Evolutionary conservation across 805 yeast species (phyloP).

Genomic region (Ogataea glucozyma): DNA sequence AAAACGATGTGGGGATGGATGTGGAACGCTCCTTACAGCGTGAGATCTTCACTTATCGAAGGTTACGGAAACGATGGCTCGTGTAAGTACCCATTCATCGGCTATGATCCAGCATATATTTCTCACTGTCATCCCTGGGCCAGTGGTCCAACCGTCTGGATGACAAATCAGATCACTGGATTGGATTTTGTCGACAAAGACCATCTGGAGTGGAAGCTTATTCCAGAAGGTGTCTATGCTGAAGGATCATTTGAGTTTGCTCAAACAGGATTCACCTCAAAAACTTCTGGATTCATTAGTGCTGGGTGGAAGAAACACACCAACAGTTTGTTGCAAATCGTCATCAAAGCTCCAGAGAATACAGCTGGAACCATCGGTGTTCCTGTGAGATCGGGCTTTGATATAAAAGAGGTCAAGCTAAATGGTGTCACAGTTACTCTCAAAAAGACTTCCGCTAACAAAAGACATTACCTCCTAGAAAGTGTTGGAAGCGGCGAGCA

Average conservation of each 20-base stretch:
- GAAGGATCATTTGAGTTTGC: constrained; percentile 6
- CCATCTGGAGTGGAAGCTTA: constrained; percentile 1
- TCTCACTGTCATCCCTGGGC: constrained; percentile 8
- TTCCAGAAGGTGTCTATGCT: constrained; percentile 4
- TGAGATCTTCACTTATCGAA: constrained; percentile 5
- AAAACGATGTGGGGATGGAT: constrained; percentile 7
- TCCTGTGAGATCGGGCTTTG: constrained; percentile 3
- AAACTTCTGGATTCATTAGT: constrained; percentile 4
- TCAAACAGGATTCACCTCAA: constrained; percentile 5
- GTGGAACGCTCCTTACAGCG: constrained; percentile 8
- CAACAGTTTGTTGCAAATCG: neutral
- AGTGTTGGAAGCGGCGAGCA: constrained; percentile 1
- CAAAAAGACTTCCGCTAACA: neutral
- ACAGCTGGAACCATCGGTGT: constrained; percentile 2
- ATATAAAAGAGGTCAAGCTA: neutral
- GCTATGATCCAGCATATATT: constrained; percentile 6
- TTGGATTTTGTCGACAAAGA: constrained; percentile 3
- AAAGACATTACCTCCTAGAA: constrained; percentile 2
- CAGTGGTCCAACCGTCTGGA: constrained; percentile 7
- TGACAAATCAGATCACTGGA: constrained; percentile 4
- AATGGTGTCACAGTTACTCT: neutral
- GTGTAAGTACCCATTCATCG: constrained; percentile 5
- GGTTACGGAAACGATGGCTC: constrained; percentile 7
- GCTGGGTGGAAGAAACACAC: constrained; percentile 8
- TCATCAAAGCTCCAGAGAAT: constrained; percentile 2